phyloP scores from a whole-genome alignment of 148 eudicot species.

The Oxyria digyna region DNA sequence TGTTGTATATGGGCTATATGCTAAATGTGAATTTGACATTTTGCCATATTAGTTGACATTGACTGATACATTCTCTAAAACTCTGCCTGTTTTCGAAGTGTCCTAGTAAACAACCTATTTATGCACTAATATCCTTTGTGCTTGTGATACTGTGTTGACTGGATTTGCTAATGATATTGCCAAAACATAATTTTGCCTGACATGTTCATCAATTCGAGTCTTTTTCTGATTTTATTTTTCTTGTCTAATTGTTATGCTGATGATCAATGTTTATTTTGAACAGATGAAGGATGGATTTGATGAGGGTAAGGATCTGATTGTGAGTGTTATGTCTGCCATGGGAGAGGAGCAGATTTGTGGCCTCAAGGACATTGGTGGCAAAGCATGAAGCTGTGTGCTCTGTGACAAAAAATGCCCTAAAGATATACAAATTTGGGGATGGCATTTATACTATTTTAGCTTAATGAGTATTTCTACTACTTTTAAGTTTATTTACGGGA shows the following conservation, averaged over 20 bases:
- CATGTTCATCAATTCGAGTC: no score
- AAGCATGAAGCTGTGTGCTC: background rate
- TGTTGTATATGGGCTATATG: background rate
- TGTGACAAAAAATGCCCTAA: background rate
- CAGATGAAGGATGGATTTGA: constrained; percentile 55
- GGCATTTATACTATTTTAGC: background rate
- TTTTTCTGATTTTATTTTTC: no score
- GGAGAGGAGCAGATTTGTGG: constrained; percentile 63
- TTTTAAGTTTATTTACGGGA: background rate
- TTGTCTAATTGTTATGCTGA: background rate
- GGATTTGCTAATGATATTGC: background rate
- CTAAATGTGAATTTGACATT: background rate
- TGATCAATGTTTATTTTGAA: background rate
- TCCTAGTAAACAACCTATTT: background rate
- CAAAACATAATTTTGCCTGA: no score
- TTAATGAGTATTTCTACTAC: background rate
- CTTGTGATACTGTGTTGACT: background rate
- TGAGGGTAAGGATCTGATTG: constrained; percentile 53
- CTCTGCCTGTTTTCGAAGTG: background rate
- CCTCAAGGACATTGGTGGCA: constrained; percentile 56
- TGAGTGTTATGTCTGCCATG: constrained; percentile 55
- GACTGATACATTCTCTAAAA: background rate
- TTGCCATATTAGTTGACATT: background rate
- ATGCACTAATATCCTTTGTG: background rate
- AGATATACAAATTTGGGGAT: background rate